Conservation (phyloP, 108 stramenopile species). For the Aureococcus anophagefferens region DNA sequence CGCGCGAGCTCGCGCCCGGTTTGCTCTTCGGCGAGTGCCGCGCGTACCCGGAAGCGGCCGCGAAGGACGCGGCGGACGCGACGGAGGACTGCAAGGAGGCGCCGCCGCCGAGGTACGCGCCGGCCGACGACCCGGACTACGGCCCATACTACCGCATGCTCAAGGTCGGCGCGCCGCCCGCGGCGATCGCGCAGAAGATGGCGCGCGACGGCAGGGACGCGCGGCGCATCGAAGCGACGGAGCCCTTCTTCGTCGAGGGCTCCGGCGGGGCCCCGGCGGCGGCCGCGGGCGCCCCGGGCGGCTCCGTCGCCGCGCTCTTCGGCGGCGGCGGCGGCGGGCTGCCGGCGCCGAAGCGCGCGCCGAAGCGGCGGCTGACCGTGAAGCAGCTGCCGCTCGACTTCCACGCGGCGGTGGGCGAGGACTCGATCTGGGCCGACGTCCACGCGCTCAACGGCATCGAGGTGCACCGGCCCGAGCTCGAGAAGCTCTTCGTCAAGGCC, state of each 20-base stretch:
- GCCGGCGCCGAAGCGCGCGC: no score
- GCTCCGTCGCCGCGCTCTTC: no score
- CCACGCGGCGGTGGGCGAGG: not conserved
- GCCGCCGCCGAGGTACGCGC: not conserved
- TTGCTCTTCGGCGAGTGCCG: no score
- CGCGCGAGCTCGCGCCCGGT: no score
- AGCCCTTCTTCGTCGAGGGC: no score
- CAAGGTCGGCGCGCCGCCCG: not conserved
- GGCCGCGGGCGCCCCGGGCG: no score
- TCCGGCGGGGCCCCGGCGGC: no score
- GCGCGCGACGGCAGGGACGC: not conserved
- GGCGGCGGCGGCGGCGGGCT: no score
- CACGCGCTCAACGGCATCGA: not conserved
- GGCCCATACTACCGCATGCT: not conserved
- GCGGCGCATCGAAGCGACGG: not conserved
- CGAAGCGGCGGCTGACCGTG: not conserved
- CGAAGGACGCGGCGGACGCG: not conserved
- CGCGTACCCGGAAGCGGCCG: no score
- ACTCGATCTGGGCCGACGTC: not conserved
- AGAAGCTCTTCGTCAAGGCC: not conserved
- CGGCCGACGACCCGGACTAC: not conserved
- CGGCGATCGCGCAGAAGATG: not conserved
- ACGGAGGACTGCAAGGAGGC: not conserved
- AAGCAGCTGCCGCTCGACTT: not conserved
- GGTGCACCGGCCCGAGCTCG: not conserved